A percentile compares a stretch with the other conserved stretches of the same genome.
These are phyloP conservation scores for Hyaloscypha bicolor DNA, from an alignment of 495 filamentous ascomycete species.

Conservation along the genomic window DNA sequence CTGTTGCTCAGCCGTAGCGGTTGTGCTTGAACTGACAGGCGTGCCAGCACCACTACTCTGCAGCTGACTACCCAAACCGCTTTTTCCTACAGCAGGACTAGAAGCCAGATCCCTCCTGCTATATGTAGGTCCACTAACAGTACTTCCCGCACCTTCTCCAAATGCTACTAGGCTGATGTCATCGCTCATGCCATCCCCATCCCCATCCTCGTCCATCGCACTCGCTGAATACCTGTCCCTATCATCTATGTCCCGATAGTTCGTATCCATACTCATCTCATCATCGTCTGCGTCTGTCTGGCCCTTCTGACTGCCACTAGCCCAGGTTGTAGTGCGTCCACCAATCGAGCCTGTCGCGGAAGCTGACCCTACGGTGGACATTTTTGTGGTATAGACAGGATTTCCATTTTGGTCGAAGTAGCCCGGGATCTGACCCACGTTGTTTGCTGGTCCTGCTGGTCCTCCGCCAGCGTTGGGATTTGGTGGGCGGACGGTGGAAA, in stretches of 20 bases:
- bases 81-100: slow-evolving; percentile 22
- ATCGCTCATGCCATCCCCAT: slow-evolving; percentile 77
- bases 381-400: slow-evolving; percentile 59
- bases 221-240: slow-evolving; percentile 45
- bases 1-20: slow-evolving; percentile 24
- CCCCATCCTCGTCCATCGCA: slow-evolving; percentile 60
- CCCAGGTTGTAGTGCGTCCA: slow-evolving; percentile 72
- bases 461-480: slow-evolving; percentile 34
- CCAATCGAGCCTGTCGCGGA: slow-evolving; percentile 70
- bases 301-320: slow-evolving; percentile 59
- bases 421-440: slow-evolving; percentile 43
- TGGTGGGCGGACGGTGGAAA: slow-evolving; percentile 63
- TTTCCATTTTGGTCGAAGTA: slow-evolving; percentile 75
- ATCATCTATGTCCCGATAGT: slow-evolving; percentile 44
- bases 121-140: slow-evolving; percentile 72
- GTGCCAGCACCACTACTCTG: slow-evolving; percentile 13
- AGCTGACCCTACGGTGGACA: slow-evolving; percentile 84
- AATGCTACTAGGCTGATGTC: slow-evolving; percentile 83
- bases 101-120: slow-evolving; percentile 28
- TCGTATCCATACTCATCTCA: slow-evolving; percentile 63
- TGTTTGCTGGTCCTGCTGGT: slow-evolving; percentile 36
- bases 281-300: slow-evolving; percentile 49
- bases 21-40: slow-evolving; percentile 18
- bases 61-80: slow-evolving; percentile 15
- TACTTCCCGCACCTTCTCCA: slow-evolving; percentile 84